Evolutionary conservation across 768 basidiomycete species (phyloP).

Genomic region (Amyloporia xantha): DNA sequence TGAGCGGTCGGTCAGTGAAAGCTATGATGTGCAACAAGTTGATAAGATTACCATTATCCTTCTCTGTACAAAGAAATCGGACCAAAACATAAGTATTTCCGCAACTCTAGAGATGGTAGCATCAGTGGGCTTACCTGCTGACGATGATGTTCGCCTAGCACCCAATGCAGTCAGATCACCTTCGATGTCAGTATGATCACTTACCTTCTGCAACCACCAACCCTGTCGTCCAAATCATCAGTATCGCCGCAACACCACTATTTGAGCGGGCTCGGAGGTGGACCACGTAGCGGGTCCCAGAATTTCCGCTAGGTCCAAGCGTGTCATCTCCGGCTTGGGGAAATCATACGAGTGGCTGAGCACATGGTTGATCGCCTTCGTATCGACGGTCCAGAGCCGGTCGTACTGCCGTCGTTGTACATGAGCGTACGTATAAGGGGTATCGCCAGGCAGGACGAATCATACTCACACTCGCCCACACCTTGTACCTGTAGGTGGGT

Average conservation of each 20-base stretch:
- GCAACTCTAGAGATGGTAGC: too few species aligned
- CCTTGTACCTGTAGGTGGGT: not conserved
- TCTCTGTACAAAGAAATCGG: not conserved
- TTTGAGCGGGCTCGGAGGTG: not conserved
- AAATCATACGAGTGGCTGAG: not conserved
- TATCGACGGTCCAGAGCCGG: not conserved
- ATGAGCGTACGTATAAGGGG: not conserved
- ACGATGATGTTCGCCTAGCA: too few species aligned
- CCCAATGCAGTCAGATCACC: too few species aligned
- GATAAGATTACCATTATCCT: not conserved
- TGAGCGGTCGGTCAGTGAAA: too few species aligned
- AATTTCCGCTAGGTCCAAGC: not conserved
- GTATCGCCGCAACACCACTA: not conserved
- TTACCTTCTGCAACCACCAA: not conserved
- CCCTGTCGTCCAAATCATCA: too few species aligned
- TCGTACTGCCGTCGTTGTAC: not conserved
- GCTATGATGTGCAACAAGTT: not conserved
- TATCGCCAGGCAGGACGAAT: not conserved
- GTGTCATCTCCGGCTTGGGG: not conserved
- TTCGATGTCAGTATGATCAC: too few species aligned
- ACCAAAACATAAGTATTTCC: too few species aligned
- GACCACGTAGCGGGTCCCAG: not conserved
- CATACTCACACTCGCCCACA: not conserved
- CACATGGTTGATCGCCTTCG: conserved; percentile 1
- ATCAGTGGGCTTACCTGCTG: too few species aligned